Evolutionary conservation across 192 early-diverging fungal genomes (phyloP).

Genomic region (Coemansia sp.): DNA sequence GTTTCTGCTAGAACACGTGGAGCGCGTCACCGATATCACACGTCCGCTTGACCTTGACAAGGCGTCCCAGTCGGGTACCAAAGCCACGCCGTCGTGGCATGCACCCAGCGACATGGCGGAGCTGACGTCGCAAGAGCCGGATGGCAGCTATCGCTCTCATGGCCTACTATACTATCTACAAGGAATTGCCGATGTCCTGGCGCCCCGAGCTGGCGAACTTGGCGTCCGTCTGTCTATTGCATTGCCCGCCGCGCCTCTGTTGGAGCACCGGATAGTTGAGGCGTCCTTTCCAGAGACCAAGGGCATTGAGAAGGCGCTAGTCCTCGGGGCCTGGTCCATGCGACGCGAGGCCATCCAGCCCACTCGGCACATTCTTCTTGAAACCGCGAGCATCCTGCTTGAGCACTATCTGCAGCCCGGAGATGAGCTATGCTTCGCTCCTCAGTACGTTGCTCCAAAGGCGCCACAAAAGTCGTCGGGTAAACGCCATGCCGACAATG

Average conservation of each 20-base stretch:
- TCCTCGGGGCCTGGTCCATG: constrained; percentile 19
- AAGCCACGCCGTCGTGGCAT: constrained; percentile 13
- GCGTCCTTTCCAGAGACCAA: constrained; percentile 1
- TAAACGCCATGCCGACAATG: neutral
- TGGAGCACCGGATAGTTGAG: constrained; percentile 7
- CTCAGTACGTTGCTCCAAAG: neutral
- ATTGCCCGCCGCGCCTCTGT: constrained; percentile 11
- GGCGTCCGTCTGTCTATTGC: constrained; percentile 20
- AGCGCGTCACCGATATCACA: constrained; percentile 20
- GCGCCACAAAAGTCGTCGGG: neutral
- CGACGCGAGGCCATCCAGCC: constrained; percentile 8
- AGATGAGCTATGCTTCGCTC: constrained; percentile 22
- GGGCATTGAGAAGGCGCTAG: neutral
- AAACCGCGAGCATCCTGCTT: constrained; percentile 21
- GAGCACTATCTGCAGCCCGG: constrained; percentile 27
- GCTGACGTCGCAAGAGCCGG: neutral
- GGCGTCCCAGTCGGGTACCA: neutral
- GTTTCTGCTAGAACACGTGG: constrained; percentile 28
- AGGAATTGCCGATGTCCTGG: constrained; percentile 35
- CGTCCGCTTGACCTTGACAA: neutral
- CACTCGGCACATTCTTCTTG: constrained; percentile 24
- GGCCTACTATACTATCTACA: constrained; percentile 25
- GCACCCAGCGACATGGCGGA: constrained; percentile 9
- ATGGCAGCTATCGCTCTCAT: neutral
- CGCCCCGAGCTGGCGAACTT: constrained; percentile 33